Evolutionary conservation across 306 rosid genomes (phyloP).

Genomic region (Quercus berberidifolia): DNA sequence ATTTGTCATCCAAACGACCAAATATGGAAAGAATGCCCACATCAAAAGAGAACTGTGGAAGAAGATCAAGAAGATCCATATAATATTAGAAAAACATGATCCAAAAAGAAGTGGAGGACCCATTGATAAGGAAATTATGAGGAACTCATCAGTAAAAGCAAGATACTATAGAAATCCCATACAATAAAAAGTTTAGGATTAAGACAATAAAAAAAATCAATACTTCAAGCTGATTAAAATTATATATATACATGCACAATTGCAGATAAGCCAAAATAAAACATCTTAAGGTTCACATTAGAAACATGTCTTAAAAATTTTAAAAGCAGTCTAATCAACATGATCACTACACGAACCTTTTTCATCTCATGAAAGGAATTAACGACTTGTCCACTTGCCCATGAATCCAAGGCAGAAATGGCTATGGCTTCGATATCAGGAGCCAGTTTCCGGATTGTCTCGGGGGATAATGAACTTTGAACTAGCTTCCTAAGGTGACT

Average conservation of each 20-base stretch:
- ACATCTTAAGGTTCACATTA: conserved; percentile 1
- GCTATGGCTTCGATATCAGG: conserved; percentile 50
- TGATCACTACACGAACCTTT: conserved; percentile 40
- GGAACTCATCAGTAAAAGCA: conserved; percentile 27
- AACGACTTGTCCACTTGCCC: conserved; percentile 45
- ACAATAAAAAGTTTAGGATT: conserved; percentile 4
- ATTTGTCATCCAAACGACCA: conserved; percentile 52
- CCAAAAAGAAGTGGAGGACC: conserved; percentile 26
- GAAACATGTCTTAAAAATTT: background rate
- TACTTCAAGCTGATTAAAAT: background rate
- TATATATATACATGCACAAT: background rate
- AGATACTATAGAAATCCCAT: conserved; percentile 11
- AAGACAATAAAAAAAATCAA: conserved; percentile 15
- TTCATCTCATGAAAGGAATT: conserved; percentile 69
- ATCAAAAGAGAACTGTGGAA: conserved; percentile 66
- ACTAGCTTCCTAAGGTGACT: conserved; percentile 58
- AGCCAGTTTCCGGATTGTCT: conserved; percentile 39
- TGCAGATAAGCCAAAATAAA: background rate
- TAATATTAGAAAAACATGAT: background rate
- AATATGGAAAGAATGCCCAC: conserved; percentile 74
- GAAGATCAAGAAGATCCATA: conserved; percentile 4
- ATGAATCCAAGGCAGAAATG: conserved; percentile 54
- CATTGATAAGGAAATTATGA: conserved; percentile 18
- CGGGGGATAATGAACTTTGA: conserved; percentile 56
- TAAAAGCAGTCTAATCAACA: background rate